Base-by-base conservation (phyloP, 192 early-diverging fungal species). In the Linnemannia zychae region DNA sequence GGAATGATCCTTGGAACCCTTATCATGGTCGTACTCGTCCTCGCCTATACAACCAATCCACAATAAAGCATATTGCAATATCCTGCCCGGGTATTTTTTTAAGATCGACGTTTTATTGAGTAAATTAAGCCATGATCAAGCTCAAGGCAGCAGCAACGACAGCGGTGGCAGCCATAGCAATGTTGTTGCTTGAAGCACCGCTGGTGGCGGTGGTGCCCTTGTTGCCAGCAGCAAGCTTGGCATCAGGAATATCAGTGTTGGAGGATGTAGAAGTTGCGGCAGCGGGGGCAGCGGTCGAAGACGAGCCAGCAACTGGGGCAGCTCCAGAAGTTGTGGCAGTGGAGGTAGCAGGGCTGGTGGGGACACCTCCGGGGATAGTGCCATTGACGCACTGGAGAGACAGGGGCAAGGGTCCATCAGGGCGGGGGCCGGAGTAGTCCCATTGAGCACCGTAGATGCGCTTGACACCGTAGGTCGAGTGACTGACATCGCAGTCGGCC, bases 361-460 rank as follows among this genome's bases (percentile, higher is more conserved):
- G 7, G 36, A 77, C 40, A 53, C 66, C 79, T 48, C 63, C 46
- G 28, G 85, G 85, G 12, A 81, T 72, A 12, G 63, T 24, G 38
- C 85, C 85, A 40, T 87, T 80, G 17, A 81, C 85, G 44, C 80
- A 81, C 63, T 74, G 53, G n/a, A 77, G 72, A 16, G 84, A 72
- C n/a, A 78, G 52, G 50, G 87, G 87, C 71, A 88, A 37, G 4
- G 80, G 73, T 22, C 83, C 79, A 40, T 78, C 72, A 49, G 83
- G 60, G 44, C 87, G 83, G 37, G 77, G 77, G 40, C 78, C 76
- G 2, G 87, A 82, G 71, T 71, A 74, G 53, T 81, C 75, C 68
- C 68, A 67, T 53, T 75, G 67, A 36, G 67, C 71, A 71, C 87
- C 48, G 34, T 80, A 80, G 52, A 86, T 80, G n/a, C 69, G 74